phyloP scores from a whole-genome alignment of 441 rosid genomes.

The Eruca vesicaria region DNA sequence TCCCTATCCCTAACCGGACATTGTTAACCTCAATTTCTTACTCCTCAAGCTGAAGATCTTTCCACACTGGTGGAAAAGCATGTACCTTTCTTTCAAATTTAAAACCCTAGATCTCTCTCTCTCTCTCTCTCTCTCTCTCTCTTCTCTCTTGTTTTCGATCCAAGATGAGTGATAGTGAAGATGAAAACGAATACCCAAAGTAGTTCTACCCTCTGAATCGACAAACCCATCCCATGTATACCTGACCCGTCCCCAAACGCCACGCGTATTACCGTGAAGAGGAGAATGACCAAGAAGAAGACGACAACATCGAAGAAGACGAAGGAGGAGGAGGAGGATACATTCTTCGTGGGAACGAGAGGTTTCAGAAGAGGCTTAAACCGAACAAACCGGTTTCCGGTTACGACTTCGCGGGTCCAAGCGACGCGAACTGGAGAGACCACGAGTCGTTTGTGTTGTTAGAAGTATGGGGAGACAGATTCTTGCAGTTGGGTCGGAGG shows the following conservation, averaged over 20 bases:
- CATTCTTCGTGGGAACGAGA: slow-evolving; percentile 42
- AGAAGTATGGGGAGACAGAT: slow-evolving; percentile 88
- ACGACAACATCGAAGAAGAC: slow-evolving; percentile 29
- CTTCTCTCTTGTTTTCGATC: slow-evolving; percentile 18
- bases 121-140: neutral
- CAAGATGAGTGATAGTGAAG: slow-evolving; percentile 76
- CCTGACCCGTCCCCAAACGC: slow-evolving; percentile 27
- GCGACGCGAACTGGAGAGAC: slow-evolving; percentile 82
- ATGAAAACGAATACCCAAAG: slow-evolving; percentile 65
- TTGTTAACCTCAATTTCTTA: neutral
- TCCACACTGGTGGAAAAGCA: neutral
- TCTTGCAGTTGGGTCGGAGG: slow-evolving; percentile 76
- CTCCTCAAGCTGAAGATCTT: slow-evolving; percentile 5
- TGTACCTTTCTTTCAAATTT: slow-evolving; percentile 4
- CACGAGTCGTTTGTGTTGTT: slow-evolving; percentile 77
- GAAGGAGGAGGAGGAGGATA: slow-evolving; percentile 40
- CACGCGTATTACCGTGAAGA: slow-evolving; percentile 36
- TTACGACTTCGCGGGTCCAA: slow-evolving; percentile 71
- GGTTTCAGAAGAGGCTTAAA: slow-evolving; percentile 73
- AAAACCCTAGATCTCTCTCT: slow-evolving; percentile 29
- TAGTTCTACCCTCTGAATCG: slow-evolving; percentile 52
- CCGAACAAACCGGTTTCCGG: slow-evolving; percentile 66
- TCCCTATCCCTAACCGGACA: slow-evolving; percentile 22
- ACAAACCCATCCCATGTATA: slow-evolving; percentile 55
- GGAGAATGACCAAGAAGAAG: slow-evolving; percentile 29